Base-by-base conservation (phyloP, 2,329 filamentous ascomycete species). In the Kalaharituber pfeilii region DNA sequence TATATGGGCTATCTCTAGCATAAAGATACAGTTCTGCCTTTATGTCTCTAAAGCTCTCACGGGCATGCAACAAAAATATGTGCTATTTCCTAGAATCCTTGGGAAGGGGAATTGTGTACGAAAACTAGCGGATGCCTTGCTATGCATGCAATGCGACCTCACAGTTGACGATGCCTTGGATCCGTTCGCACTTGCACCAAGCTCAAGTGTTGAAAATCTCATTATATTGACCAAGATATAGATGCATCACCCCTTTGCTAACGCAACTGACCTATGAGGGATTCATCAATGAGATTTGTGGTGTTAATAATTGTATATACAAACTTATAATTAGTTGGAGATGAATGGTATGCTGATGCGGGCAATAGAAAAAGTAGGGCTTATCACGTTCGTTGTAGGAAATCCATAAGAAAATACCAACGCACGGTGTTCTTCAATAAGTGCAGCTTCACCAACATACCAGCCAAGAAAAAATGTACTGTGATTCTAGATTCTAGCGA, bases 191-290 rank as follows among this genome's bases (percentile, higher is more conserved):
- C 72, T 94, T 25, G 81, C 85, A 9, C 89, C 91, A 11, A 96
- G 91, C 67, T 83, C 83, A 9, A 81, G 81, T 5, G 84, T 87
- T 49, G 91, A 98, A 67, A 94, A 83, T 65, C 73, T 95, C 56
- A 88, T 98, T 63, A 84, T 98, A 57, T 98, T 53, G 91, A 98
- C 68, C 84, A 93, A 51, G 88, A 95, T 66, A 83, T 94, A 53
- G 91, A 98, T 87, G 91, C 64, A 86, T 89, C 15, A 95, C 91
- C 1, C 82, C 84, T 0, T 75, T 98, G 15, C 80, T 98, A 53
- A 96, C 89, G 0, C 91, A 98, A 67, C 72, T 98, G 58, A 98
- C 91, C 1, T 98, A 98, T 65, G 89, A 98, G 69, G 91, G 91
- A 2, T 73, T 98, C 25, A 82, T 98, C 53, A 91, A 98, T 65